These are phyloP conservation scores for Suillus decipiens DNA, from an alignment of 768 basidiomycete species.

Conservation along the genomic window DNA sequence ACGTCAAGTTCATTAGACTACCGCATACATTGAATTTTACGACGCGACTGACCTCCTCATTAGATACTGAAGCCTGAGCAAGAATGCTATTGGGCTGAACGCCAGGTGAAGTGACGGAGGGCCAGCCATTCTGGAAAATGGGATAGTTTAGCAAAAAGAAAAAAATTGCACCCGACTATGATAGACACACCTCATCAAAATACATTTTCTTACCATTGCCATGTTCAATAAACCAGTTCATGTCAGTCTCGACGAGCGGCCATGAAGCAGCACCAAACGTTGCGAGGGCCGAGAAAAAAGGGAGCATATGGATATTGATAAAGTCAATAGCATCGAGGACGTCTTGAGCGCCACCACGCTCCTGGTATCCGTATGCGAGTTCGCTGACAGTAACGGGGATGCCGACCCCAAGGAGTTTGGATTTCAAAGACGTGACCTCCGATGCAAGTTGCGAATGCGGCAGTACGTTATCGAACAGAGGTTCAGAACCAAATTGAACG, in stretches of 20 bases:
- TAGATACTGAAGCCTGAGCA: conserved; percentile 62
- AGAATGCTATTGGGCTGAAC: conserved; percentile 65
- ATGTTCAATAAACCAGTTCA: conserved; percentile 68
- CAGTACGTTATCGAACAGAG: conserved; percentile 61
- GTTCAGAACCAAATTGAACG: conserved; percentile 73
- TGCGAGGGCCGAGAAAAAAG: conserved; percentile 51
- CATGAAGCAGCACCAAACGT: conserved; percentile 56
- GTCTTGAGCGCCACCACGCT: conserved; percentile 49
- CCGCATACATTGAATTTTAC: conserved; percentile 17
- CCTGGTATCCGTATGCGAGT: conserved; percentile 61
- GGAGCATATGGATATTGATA: conserved; percentile 71
- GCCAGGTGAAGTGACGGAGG: conserved; percentile 57
- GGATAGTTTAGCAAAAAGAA: background rate
- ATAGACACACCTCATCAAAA: conserved; percentile 56
- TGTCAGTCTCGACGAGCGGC: conserved; percentile 58
- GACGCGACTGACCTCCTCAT: conserved; percentile 49
- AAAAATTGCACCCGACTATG: background rate
- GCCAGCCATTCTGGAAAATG: conserved; percentile 71
- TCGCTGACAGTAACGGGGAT: conserved; percentile 74
- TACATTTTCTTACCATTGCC: conserved; percentile 75
- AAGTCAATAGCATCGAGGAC: conserved; percentile 62
- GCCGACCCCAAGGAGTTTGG: conserved; percentile 48
- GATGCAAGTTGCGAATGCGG: conserved; percentile 46
- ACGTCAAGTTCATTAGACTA: conserved; percentile 27
- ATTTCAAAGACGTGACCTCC: conserved; percentile 52